Conservation (phyloP, 1,284 basidiomycete genomes). For the Sporisorium iseilematis-ciliati region DNA sequence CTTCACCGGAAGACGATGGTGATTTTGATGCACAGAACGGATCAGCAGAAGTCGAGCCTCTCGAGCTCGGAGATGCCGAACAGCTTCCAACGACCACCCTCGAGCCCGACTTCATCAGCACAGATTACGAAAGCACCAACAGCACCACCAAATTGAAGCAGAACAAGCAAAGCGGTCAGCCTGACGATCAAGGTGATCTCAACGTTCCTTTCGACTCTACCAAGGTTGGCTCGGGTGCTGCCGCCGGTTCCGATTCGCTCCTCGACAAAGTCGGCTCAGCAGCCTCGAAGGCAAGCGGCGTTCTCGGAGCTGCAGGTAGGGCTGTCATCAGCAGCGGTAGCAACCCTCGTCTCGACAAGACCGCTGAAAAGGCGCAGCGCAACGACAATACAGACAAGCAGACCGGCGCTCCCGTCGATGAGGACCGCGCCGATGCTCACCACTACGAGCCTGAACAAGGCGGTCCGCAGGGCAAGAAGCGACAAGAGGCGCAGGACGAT, state of each 20-base stretch:
- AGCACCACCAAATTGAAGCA: slow-evolving; percentile 18
- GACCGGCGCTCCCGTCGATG: slow-evolving; percentile 26
- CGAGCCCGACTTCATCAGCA: not conserved
- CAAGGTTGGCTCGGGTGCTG: slow-evolving; percentile 36
- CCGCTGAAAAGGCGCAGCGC: slow-evolving; percentile 28
- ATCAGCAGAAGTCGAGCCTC: slow-evolving; percentile 52
- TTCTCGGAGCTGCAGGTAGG: slow-evolving; percentile 74
- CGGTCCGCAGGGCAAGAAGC: slow-evolving; percentile 32
- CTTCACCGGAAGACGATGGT: slow-evolving; percentile 15
- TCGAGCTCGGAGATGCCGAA: slow-evolving; percentile 52
- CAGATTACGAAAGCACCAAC: not conserved
- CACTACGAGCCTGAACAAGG: slow-evolving; percentile 33
- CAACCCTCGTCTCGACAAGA: slow-evolving; percentile 46
- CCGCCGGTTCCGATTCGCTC: slow-evolving; percentile 37
- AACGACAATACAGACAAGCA: slow-evolving; percentile 20
- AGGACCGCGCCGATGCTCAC: slow-evolving; percentile 23
- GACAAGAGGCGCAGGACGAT: slow-evolving; percentile 28
- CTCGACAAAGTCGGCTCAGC: slow-evolving; percentile 67
- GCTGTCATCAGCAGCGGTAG: slow-evolving; percentile 33
- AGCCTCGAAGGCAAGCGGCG: slow-evolving; percentile 75
- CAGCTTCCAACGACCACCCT: not conserved
- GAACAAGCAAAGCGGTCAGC: slow-evolving; percentile 30
- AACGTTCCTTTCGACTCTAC: slow-evolving; percentile 41
- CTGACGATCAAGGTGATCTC: slow-evolving; percentile 32
- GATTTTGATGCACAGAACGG: slow-evolving; percentile 4